phyloP scores from a whole-genome alignment of 1,284 basidiomycete genomes.

The Ceratobasidium sp. region DNA sequence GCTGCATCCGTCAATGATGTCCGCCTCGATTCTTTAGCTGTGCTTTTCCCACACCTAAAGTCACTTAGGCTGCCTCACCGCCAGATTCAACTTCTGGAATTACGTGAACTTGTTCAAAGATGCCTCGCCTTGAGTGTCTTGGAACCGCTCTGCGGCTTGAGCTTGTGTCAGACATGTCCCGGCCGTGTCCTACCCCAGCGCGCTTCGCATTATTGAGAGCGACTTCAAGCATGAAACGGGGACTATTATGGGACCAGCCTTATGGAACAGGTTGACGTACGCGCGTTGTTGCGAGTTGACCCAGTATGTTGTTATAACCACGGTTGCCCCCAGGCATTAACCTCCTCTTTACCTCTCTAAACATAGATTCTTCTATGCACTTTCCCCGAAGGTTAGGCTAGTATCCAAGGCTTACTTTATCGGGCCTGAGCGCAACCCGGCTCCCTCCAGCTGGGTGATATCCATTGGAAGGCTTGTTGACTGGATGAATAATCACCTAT shows the following conservation, averaged over 20 bases:
- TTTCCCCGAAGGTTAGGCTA: background rate
- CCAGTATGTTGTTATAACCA: background rate
- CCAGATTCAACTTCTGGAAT: background rate
- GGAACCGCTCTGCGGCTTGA: background rate
- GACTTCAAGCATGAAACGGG: background rate
- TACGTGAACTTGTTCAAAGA: background rate
- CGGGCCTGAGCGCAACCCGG: background rate
- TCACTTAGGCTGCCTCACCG: background rate
- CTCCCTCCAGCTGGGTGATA: background rate
- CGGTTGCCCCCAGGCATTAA: background rate
- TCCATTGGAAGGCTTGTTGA: background rate
- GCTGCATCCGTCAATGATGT: background rate
- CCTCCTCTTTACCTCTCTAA: background rate
- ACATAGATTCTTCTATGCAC: background rate
- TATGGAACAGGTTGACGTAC: background rate
- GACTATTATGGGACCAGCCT: background rate
- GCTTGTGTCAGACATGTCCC: background rate
- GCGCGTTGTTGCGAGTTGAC: background rate
- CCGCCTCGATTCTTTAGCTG: background rate
- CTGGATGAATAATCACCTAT: background rate
- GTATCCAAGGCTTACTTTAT: background rate
- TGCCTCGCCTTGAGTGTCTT: background rate
- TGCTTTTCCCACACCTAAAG: background rate
- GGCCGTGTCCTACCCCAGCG: background rate
- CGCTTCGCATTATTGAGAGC: background rate